Evolutionary conservation across 23 red algal species (phyloP), one percentile per base, ranked within the genome.

Genomic region (Gracilaria domingensis): DNA sequence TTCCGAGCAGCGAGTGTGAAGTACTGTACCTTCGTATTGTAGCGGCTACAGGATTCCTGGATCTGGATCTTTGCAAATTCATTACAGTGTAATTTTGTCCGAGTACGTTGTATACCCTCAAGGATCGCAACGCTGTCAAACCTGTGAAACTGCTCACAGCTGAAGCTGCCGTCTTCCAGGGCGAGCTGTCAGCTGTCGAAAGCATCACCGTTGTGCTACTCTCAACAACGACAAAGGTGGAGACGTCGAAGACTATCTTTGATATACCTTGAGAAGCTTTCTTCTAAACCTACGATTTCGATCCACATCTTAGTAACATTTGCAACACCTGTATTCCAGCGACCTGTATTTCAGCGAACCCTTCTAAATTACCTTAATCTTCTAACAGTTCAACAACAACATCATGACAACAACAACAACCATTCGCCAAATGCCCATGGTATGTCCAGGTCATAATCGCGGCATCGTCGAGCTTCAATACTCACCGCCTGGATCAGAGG

Each of bases 391-490:
- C 34, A 24, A 16, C 30, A 25, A 60, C 54, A 33, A 21, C 79
- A 36, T 42, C 39, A 75, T 48, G 28, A 87, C 47, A 37, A 87
- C 51, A 67, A 48, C 79, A 42, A 42, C 91, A 47, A 35, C 93
- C 20, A 84, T 95, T 70, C 88, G 81, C 50, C 94, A 95, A 71
- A 85, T 98, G 65, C 95, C 95, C 34, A 54, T 98, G 82, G 91
- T 98, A 76, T 98, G 95, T 60, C 95, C 95, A 17, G 95, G 95
- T 25, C 95, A 98, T 73, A 94, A 92, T 66, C 85, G 91, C 38
- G 95, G 95, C 36, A 88, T 98, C 40, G 95, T 98, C 32, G 91
- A 94, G 64, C 87, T 98, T 21, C 74, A 94, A 26, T 98, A 98
- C 77, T 78, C 85, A 21, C 83, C 82, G 0, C 80, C 93, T 30